Evolutionary conservation across 768 basidiomycete species (phyloP).

Genomic region (Termitomyces sp.): DNA sequence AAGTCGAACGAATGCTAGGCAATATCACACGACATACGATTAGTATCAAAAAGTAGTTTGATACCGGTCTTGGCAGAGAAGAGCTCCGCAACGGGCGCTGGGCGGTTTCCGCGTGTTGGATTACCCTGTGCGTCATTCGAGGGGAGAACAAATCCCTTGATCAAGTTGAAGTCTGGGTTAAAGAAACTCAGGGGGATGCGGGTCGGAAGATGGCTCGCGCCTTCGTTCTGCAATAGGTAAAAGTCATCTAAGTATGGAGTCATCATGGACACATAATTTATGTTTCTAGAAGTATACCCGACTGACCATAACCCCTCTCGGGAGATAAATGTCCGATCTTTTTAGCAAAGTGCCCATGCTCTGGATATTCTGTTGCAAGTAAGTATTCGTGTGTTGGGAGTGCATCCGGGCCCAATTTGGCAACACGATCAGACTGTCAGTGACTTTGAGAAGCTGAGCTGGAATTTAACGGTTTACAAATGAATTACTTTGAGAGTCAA

Average conservation of each 20-base stretch:
- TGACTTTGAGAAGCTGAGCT: background rate
- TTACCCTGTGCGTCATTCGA: constrained; percentile 24
- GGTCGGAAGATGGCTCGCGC: constrained; percentile 35
- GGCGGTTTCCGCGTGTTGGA: constrained; percentile 21
- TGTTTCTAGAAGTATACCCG: background rate
- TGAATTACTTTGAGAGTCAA: constrained; percentile 34
- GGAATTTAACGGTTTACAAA: background rate
- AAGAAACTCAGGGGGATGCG: constrained; percentile 42
- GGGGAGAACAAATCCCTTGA: constrained; percentile 34
- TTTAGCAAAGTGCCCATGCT: constrained; percentile 46
- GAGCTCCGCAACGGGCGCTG: constrained; percentile 47
- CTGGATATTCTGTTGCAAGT: constrained; percentile 38
- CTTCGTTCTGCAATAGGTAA: constrained; percentile 45
- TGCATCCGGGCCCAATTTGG: constrained; percentile 43
- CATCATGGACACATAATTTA: background rate
- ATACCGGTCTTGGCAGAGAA: constrained; percentile 55
- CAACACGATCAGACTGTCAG: constrained; percentile 46
- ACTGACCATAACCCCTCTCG: constrained; percentile 53
- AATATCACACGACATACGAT: constrained; percentile 46
- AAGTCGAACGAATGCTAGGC: background rate
- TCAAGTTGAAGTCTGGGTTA: constrained; percentile 37
- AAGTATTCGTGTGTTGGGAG: constrained; percentile 52
- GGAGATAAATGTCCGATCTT: constrained; percentile 57
- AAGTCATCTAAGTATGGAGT: constrained; percentile 49
- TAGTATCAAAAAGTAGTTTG: constrained; percentile 56